These are phyloP conservation scores for Penicillium egyptiacum DNA, from an alignment of 495 filamentous ascomycete species.

Conservation along the genomic window DNA sequence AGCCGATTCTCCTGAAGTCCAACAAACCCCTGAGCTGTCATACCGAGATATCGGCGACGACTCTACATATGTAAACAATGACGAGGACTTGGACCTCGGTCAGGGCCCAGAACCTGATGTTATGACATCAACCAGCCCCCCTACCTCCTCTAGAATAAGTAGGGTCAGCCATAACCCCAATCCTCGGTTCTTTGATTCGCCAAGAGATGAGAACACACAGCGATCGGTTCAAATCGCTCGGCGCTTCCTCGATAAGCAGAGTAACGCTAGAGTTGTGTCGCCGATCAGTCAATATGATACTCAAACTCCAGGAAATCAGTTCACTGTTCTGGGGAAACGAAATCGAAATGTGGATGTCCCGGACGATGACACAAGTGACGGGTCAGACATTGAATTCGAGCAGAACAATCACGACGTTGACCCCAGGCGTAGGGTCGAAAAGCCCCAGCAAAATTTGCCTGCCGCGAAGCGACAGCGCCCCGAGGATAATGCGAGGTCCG, in stretches of 20 bases:
- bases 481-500: background rate
- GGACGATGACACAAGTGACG: background rate
- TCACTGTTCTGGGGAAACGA: background rate
- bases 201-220: background rate
- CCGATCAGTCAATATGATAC: slow-evolving; percentile 1
- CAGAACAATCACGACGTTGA: background rate
- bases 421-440: background rate
- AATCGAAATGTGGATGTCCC: background rate
- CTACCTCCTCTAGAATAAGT: slow-evolving; percentile 22
- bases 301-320: background rate
- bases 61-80: slow-evolving; percentile 13
- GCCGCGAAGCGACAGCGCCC: slow-evolving; percentile 3
- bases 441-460: background rate
- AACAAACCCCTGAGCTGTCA: background rate
- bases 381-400: background rate
- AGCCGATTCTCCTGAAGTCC: slow-evolving; percentile 1
- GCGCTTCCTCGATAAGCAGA: slow-evolving; percentile 6
- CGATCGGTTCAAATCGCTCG: background rate
- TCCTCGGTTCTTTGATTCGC: slow-evolving; percentile 16
- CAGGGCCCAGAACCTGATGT: background rate
- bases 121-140: slow-evolving; percentile 22
- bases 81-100: slow-evolving; percentile 17
- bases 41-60: slow-evolving; percentile 13
- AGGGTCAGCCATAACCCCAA: slow-evolving; percentile 20
- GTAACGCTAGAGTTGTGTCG: background rate